Base-by-base conservation (phyloP, 1,139 yeast species). In the Pneumocystis carinii region DNA sequence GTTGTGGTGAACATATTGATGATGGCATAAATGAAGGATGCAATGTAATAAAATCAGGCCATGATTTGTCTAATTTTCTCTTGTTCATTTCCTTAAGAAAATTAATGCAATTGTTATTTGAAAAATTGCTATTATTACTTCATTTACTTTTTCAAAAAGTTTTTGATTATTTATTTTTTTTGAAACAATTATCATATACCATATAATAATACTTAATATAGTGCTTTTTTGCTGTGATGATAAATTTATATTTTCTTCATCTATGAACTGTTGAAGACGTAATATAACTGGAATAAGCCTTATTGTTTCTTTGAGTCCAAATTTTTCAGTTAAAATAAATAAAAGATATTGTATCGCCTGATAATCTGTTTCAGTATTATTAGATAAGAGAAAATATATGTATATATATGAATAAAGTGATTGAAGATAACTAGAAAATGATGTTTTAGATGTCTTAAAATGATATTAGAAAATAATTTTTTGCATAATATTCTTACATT, bases 1-100 rank as follows among this genome's bases (percentile, higher is more conserved):
- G 55, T 48, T 48, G 55, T 48, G 55, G 55, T 24, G 55, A 48
- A 48, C 55, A 48, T 48, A 48, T 24, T 48, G 55, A 48, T 48
- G 55, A 48, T 24, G 32, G 32, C 4, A 48, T 5, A 15, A 48
- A 48, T 48, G 55, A 48, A 48, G 55, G 55, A 48, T 48, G 32
- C 12, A 48, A 48, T 24, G 55, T 48, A 48, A 48, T 48, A 48
- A 48, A 48, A 24, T 48, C 55, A 12, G 55, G 55, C 55, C 55
- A 48, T 48, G 55, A 48, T 48, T 48, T 48, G 32, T 48, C 55
- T 24, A 24, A 24, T 48, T 48, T 48, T 10, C 55, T 12, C 27
- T 24, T 48, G 12, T 48, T 48, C 55, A 48, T 48, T 48, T 48
- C 55, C 55, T 48, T 48, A 24, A 24, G 15, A 32, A 48, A 48